Base-by-base conservation (phyloP, 2,329 filamentous ascomycete species). In the Aureobasidium zeae region DNA sequence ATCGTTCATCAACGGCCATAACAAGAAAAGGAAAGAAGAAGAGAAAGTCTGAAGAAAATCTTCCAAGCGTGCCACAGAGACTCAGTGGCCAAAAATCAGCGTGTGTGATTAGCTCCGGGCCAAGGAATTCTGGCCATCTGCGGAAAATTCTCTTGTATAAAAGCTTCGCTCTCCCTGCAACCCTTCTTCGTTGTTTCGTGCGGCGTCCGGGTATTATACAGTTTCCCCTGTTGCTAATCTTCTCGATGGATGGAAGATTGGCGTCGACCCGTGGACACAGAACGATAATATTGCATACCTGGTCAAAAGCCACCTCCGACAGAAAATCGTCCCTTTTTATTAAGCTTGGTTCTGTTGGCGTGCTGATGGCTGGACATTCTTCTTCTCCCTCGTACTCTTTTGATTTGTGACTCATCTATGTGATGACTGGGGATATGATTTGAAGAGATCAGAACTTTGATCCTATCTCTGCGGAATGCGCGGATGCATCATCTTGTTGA, bases 201-300 rank as follows among this genome's bases (percentile, higher is more conserved):
- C 57, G 58, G 58, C 57, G 58, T 50, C 53, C 49, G 55, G 54
- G 26, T 41, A 41, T 41, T 32, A 53, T 53, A 49, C 44, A 55
- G 48, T 48, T 58, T 60, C 56, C 56, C 58, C 55, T 51, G 56
- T 59, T 59, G 52, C 56, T 58, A 52, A 52, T 48, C 46, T 52
- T 53, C 52, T 52, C 46, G 34, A 46, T 51, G 49, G 47, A 26
- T 43, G 39, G 34, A 24, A 34, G 30, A 30, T 30, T 43, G 57
- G 59, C 53, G 58, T 62, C 58, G 52, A 51, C 54, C 56, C 51
- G 51, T 33, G 29, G 52, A 47, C 57, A 59, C 55, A 58, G 56
- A 59, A 37, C 46, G 51, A 57, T 53, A 19, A 51, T 53, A 61
- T 60, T 61, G 58, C 58, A 58, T 49, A 54, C 52, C 55, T 49